These are phyloP conservation scores for Huntiella moniliformis DNA, from an alignment of 2,329 filamentous ascomycete genomes.

Conservation along the genomic window DNA sequence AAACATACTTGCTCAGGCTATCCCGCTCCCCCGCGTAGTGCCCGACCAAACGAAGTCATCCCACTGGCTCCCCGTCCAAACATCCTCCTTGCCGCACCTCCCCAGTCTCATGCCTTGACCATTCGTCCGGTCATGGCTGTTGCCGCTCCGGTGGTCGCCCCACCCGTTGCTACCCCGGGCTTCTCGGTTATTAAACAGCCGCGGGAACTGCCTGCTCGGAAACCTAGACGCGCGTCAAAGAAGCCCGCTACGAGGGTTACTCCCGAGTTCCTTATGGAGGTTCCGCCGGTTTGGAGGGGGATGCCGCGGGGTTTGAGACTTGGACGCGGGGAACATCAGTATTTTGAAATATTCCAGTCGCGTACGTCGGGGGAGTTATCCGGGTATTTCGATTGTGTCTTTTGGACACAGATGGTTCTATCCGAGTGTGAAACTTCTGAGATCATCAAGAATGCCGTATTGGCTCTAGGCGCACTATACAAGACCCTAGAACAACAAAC, in stretches of 20 bases:
- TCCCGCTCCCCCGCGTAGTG: constrained; percentile 33
- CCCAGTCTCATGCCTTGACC: not conserved
- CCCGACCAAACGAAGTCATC: constrained; percentile 27
- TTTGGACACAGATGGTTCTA: constrained; percentile 45
- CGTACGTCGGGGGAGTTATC: constrained; percentile 45
- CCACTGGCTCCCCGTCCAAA: constrained; percentile 26
- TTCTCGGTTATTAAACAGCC: not conserved
- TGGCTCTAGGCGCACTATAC: constrained; percentile 47
- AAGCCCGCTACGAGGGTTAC: not conserved
- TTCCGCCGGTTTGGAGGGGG: constrained; percentile 7
- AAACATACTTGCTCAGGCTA: constrained; percentile 43
- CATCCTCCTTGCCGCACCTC: not conserved
- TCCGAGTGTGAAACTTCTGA: constrained; percentile 43
- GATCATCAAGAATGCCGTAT: constrained; percentile 44
- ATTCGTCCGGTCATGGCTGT: not conserved
- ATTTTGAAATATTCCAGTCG: constrained; percentile 42
- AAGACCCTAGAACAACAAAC: constrained; percentile 43
- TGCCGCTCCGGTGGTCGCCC: not conserved
- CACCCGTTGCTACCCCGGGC: not conserved
- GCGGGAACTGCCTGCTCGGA: constrained; percentile 1
- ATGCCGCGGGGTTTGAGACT: constrained; percentile 5
- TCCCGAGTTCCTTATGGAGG: not conserved
- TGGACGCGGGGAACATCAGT: constrained; percentile 28
- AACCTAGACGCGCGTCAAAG: not conserved
- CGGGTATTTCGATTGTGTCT: constrained; percentile 46